Conservation (phyloP, 2,329 filamentous ascomycete genomes). For the Phyllosticta capitalensis region DNA sequence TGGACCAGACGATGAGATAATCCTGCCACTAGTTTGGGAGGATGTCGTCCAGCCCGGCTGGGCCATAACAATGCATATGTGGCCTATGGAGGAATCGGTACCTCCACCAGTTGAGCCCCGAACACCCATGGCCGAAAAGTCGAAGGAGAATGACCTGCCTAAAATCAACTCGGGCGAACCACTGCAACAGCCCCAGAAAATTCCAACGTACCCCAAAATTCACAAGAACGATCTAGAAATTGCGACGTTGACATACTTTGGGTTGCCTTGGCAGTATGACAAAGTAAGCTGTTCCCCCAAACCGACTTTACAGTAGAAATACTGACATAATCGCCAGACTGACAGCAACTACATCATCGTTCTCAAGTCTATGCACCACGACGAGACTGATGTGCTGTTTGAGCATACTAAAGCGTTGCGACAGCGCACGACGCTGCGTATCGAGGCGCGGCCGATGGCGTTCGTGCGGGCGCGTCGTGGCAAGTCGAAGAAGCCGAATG, state of each 20-base stretch:
- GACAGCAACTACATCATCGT: constrained; percentile 42
- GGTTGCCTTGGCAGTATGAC: constrained; percentile 40
- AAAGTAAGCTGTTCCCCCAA: constrained; percentile 27
- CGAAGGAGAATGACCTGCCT: constrained; percentile 29
- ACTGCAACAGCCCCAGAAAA: constrained; percentile 13
- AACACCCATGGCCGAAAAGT: no score
- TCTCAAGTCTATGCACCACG: constrained; percentile 38
- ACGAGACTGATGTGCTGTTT: constrained; percentile 41
- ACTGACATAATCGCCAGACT: no score
- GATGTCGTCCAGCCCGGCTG: constrained; percentile 38
- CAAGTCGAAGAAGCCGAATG: no score
- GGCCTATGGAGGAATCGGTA: constrained; percentile 31
- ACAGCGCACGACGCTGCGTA: constrained; percentile 19
- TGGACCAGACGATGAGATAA: constrained; percentile 39
- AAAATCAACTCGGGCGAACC: no score
- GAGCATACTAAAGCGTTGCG: constrained; percentile 40
- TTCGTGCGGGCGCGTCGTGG: no score
- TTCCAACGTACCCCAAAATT: constrained; percentile 40
- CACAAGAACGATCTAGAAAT: constrained; percentile 35
- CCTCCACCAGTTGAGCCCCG: no score
- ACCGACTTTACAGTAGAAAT: not conserved
- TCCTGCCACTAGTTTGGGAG: constrained; percentile 41
- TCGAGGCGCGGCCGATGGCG: no score
- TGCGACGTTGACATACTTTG: constrained; percentile 39
- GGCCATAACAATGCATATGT: constrained; percentile 41